These are phyloP conservation scores for Poterioochromonas sp. DNA, from an alignment of 352 stramenopile species.

Conservation along the genomic window DNA sequence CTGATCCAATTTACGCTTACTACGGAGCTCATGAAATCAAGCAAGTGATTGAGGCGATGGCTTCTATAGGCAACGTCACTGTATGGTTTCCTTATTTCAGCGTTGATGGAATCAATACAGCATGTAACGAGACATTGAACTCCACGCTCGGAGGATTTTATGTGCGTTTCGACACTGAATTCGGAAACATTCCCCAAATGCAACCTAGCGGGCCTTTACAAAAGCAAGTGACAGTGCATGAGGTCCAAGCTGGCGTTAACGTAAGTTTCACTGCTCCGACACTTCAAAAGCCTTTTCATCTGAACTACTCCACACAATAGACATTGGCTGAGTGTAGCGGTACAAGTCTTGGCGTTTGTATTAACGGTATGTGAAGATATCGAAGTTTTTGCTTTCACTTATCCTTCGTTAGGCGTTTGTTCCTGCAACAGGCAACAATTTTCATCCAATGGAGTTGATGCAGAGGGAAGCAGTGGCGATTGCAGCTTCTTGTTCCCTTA, in stretches of 20 bases:
- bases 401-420: neutral
- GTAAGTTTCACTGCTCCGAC: neutral
- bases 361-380: neutral
- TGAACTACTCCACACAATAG: too few species aligned
- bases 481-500: neutral
- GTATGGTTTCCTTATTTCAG: neutral
- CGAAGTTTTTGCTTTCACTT: too few species aligned
- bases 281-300: neutral
- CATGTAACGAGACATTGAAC: neutral
- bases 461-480: neutral
- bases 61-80: slow-evolving; percentile 1
- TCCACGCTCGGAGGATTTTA: neutral
- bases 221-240: neutral
- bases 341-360: neutral
- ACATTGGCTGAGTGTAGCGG: neutral
- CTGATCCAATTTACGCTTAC: neutral
- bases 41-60: neutral
- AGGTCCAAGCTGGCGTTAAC: neutral
- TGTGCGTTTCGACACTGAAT: slow-evolving; percentile 6
- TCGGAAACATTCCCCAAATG: neutral
- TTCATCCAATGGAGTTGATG: neutral
- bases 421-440: neutral
- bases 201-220: neutral
- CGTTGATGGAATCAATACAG: neutral
- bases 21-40: neutral